These are phyloP conservation scores for Hymenoscyphus repandus DNA, from an alignment of 2,329 filamentous ascomycete species.

Conservation along the genomic window DNA sequence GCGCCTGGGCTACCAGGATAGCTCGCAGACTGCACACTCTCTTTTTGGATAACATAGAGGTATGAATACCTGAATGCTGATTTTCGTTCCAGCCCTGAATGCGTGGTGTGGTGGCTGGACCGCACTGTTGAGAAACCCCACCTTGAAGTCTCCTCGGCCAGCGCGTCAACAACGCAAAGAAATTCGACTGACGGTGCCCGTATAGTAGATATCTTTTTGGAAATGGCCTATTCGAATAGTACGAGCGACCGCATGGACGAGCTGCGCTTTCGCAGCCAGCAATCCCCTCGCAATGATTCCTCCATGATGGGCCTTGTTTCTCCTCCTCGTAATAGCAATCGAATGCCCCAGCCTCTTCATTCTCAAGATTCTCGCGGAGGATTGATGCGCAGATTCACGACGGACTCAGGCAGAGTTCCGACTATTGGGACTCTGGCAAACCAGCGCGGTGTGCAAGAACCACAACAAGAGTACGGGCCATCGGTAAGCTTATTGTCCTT, in stretches of 20 bases:
- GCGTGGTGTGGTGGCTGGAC: background rate
- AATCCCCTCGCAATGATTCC: constrained; percentile 71
- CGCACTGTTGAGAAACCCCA: background rate
- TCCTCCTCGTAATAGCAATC: constrained; percentile 64
- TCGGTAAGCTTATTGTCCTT: constrained; percentile 25
- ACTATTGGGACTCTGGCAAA: constrained; percentile 50
- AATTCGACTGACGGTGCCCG: background rate
- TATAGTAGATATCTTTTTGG: constrained; percentile 23
- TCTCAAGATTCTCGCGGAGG: constrained; percentile 67
- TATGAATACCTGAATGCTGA: background rate
- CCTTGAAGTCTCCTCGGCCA: constrained; percentile 2
- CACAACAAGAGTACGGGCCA: constrained; percentile 29
- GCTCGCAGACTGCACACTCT: background rate
- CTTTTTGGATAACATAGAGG: constrained; percentile 3
- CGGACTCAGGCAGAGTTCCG: constrained; percentile 78
- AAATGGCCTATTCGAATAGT: constrained; percentile 61
- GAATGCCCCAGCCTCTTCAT: constrained; percentile 51
- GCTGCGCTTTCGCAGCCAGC: constrained; percentile 70
- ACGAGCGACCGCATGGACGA: constrained; percentile 69
- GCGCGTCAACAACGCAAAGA: background rate
- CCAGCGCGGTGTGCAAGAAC: constrained; percentile 27
- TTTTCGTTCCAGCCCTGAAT: background rate
- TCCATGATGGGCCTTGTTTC: constrained; percentile 70
- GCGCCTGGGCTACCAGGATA: constrained; percentile 6
- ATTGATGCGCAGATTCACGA: constrained; percentile 88